These are phyloP conservation scores for Stemphylium lycopersici DNA, from an alignment of 2,329 filamentous ascomycete genomes.

Conservation along the genomic window DNA sequence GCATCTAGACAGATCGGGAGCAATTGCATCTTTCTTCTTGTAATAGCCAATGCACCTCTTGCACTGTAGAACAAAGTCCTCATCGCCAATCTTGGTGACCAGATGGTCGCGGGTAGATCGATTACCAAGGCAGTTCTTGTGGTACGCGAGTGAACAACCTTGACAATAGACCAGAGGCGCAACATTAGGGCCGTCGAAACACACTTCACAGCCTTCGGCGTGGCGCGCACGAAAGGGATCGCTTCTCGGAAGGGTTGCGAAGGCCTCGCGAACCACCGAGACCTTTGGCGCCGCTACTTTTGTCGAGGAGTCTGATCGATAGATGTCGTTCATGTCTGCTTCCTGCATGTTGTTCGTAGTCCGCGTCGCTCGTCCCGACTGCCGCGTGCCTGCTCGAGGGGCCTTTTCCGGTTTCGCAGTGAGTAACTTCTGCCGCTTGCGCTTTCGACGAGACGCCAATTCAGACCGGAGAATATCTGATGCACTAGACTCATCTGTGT, in stretches of 20 bases:
- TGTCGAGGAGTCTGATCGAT: conserved; percentile 52
- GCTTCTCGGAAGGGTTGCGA: conserved; percentile 65
- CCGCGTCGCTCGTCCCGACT: conserved; percentile 55
- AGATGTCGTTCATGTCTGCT: conserved; percentile 64
- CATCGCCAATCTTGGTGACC: conserved; percentile 80
- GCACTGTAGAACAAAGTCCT: conserved; percentile 87
- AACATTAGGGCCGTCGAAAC: conserved; percentile 64
- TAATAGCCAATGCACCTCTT: conserved; percentile 77
- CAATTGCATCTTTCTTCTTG: conserved; percentile 69
- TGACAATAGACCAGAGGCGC: conserved; percentile 85
- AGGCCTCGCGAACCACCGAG: conserved; percentile 72
- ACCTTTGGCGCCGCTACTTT: conserved; percentile 58
- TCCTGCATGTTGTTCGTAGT: conserved; percentile 60
- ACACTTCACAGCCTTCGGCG: conserved; percentile 73
- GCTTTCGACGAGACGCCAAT: conserved; percentile 46
- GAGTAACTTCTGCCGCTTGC: conserved; percentile 38
- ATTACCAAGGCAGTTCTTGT: conserved; percentile 80
- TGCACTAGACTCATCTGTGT: conserved; percentile 36
- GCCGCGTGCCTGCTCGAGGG: conserved; percentile 43
- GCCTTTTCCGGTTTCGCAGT: conserved; percentile 24
- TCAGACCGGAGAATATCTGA: conserved; percentile 51
- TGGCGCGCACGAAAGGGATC: conserved; percentile 75
- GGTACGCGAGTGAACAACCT: conserved; percentile 83
- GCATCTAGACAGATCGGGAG: conserved; percentile 75
- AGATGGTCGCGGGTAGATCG: conserved; percentile 80